These are phyloP conservation scores for Cephaloascus fragrans DNA, from an alignment of 805 yeast genomes.

Conservation along the genomic window DNA sequence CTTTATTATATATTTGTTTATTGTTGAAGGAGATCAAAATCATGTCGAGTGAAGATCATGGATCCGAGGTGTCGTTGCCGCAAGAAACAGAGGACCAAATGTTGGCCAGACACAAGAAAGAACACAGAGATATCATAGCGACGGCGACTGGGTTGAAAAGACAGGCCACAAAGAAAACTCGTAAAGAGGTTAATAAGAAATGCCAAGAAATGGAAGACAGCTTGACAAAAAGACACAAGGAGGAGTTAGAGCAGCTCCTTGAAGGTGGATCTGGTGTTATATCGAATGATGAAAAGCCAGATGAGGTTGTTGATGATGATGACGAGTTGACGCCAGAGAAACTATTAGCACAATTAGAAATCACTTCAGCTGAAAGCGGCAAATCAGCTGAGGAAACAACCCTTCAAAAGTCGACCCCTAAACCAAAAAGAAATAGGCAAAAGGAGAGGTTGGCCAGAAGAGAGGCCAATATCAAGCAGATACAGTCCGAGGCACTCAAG, in stretches of 20 bases:
- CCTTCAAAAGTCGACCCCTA: conserved; percentile 10
- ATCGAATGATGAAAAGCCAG: conserved; percentile 7
- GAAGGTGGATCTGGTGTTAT: conserved; percentile 31
- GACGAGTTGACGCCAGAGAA: conserved; percentile 59
- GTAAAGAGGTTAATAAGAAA: conserved; percentile 52
- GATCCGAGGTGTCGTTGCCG: neutral
- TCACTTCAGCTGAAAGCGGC: conserved; percentile 13
- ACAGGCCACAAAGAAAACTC: conserved; percentile 72
- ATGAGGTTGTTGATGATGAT: conserved; percentile 22
- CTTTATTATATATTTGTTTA: too few species aligned
- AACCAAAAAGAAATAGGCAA: conserved; percentile 62
- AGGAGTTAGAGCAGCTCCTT: conserved; percentile 29
- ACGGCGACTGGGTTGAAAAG: conserved; percentile 69
- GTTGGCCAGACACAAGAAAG: conserved; percentile 57
- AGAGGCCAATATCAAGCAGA: conserved; percentile 53
- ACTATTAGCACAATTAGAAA: conserved; percentile 48
- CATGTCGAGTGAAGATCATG: neutral
- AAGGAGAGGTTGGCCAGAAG: conserved; percentile 75
- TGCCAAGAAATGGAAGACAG: conserved; percentile 52
- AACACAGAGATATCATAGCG: conserved; percentile 55
- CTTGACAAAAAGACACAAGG: conserved; percentile 41
- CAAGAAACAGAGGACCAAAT: conserved; percentile 37
- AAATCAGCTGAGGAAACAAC: conserved; percentile 2
- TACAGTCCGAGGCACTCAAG: conserved; percentile 54
- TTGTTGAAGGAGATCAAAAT: too few species aligned